These are phyloP conservation scores for Citrullus mucosospermus DNA, from an alignment of 306 rosid species.

Conservation along the genomic window DNA sequence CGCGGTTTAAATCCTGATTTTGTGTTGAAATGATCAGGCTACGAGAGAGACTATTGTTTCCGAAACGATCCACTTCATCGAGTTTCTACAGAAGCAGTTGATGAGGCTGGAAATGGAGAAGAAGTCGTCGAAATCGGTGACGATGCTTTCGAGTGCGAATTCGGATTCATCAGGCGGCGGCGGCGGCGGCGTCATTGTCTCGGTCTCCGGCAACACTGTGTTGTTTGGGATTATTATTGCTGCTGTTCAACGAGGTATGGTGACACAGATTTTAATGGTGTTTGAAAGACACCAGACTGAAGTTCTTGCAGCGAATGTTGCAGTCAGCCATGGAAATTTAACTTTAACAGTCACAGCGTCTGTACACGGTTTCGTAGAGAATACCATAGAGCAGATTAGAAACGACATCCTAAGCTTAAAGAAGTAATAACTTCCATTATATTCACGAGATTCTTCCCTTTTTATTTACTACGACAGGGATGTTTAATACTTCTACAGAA, in stretches of 20 bases:
- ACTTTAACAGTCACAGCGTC: constrained; percentile 15
- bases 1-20: background rate
- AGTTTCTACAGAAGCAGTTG: constrained; percentile 12
- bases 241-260: constrained; percentile 10
- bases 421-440: background rate
- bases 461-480: background rate
- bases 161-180: constrained; percentile 1
- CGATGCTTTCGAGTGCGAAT: constrained; percentile 2
- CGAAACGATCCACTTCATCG: constrained; percentile 8
- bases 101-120: constrained; percentile 7
- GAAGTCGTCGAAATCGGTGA: constrained; percentile 4
- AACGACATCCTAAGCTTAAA: constrained; percentile 7
- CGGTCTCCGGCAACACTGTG: constrained; percentile 9
- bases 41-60: constrained; percentile 13
- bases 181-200: background rate
- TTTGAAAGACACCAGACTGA: constrained; percentile 12
- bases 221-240: constrained; percentile 12
- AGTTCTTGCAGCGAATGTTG: constrained; percentile 16
- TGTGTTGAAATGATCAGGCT: background rate
- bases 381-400: constrained; percentile 8
- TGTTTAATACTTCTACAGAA: background rate
- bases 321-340: constrained; percentile 3
- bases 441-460: background rate
- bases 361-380: constrained; percentile 1
- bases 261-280: constrained; percentile 17